Base-by-base conservation (phyloP, 164 flowering plant species). In the Akebia trifoliata region DNA sequence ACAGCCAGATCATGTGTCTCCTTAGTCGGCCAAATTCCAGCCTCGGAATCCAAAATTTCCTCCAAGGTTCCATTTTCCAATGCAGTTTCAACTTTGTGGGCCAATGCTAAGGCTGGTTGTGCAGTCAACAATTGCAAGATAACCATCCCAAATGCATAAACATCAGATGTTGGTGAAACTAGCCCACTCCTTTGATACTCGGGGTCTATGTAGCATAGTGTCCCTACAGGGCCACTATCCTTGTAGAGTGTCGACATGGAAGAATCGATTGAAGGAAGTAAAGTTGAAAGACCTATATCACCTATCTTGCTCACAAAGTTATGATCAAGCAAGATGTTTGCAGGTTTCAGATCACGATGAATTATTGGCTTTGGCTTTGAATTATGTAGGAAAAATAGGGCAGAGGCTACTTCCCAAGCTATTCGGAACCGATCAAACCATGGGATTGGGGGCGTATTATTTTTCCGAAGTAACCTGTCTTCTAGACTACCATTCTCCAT, bases 401-500 rank as follows among this genome's bases (percentile, higher is more conserved):
- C 83, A 0, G 95, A 83, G 7, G 95, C 97, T 36, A 93, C 77
- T 75, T 93, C 99, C 84, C 89, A 81, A 47, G 95, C 97, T 56
- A 93, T 84, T 25, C 88, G 76, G 54, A 48, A 85, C 29, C 99
- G 74, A 8, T 70, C 82, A 56, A 66, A 82, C 96, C 99, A 93
- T 30, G 88, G 90, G 36, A 93, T 72, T 14, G 92, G 77, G 8
- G 83, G 79, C 1, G 82, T 78, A 8, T 66, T 57, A 37, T 73
- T 60, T 62, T 61, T 74, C 22, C 69, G 66, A 25, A 77, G 44
- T 25, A 93, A 58, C 50, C 81, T 65, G 25, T 86, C 96, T 17
- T 83, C 95, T 68, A 92, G 64, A 76, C 83, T 86, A 14, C 98
- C 98, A 65, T 87, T 84, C 54, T 84, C 90, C 97, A 93, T 85